Base-by-base conservation (phyloP, 257 asterid species). In the Apocynum venetum region DNA sequence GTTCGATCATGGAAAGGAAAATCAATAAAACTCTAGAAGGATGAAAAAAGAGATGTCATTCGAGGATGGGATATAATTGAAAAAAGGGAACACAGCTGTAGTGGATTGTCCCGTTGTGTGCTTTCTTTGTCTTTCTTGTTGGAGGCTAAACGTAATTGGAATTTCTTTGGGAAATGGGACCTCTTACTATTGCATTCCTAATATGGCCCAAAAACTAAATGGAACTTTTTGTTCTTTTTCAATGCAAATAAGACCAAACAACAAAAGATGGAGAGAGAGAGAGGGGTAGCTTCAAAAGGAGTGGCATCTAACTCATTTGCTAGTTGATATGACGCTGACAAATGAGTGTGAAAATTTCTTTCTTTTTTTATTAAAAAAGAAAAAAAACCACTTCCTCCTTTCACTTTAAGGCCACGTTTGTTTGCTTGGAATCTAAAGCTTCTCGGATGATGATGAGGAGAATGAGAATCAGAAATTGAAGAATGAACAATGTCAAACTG, bases 301-400 rank as follows among this genome's bases (percentile, higher is more conserved):
- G 72, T 67, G 72, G 72, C 72, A 67, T 67, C 71, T 41, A 66
- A 66, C 49, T 66, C 47, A 67, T 41, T 7, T 41, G 72, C 72
- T 19, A 67, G 0, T 43, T 67, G 72, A 19, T 43, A 8, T 40
- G 71, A 65, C 1, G 71, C 31, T 65, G 71, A 65, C 71, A 38
- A 15, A 67, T 67, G 72, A 67, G 52, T 5, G 72, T 40, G 25
- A 44, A 6, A 44, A 44, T 44, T 44, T 44, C 6, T 2, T 44
- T 44, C 6, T 44, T 2, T 44, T 44, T 44, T 44, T 0, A 44
- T 44, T 25, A 0, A 46, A 46, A 46, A 46, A 46, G 8, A 46
- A 10, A 53, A 3, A 53, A 35, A 36, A 13, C 2, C 31, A 4
- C 44, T 64, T 65, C 1, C 47, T 40, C 47, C 12, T 40, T 66